Conservation (phyloP, 2,329 filamentous ascomycete genomes). For the Pestalotiopsis sp. region DNA sequence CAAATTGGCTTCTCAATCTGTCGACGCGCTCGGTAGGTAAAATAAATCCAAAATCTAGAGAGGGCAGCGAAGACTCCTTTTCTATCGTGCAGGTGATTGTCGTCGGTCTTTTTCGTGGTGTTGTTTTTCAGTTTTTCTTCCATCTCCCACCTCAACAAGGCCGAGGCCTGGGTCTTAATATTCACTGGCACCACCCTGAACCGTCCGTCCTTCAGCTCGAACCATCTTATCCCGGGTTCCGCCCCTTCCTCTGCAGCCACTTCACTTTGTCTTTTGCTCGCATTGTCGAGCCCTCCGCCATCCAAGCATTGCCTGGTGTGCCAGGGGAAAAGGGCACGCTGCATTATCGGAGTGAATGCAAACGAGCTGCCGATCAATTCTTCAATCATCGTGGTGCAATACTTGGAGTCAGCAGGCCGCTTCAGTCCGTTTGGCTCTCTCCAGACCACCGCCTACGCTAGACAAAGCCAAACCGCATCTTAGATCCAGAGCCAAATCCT, state of each 20-base stretch:
- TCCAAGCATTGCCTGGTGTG: not conserved
- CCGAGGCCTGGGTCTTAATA: not conserved
- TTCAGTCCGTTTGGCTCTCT: not conserved
- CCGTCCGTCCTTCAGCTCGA: not conserved
- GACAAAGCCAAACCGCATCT: not conserved
- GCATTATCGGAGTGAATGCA: not conserved
- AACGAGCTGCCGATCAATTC: not conserved
- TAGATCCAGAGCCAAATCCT: not conserved
- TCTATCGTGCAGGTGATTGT: constrained; percentile 1
- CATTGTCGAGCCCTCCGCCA: not conserved
- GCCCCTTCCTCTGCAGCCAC: not conserved
- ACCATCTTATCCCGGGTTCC: not conserved
- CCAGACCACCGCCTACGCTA: not conserved
- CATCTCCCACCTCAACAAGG: not conserved
- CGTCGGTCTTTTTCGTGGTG: constrained; percentile 3
- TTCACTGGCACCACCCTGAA: not conserved
- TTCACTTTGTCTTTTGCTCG: not conserved
- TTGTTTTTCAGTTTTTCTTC: not conserved
- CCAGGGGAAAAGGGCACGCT: not conserved
- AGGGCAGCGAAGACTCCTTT: not conserved
- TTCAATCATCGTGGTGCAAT: not conserved
- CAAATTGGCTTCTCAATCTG: not conserved
- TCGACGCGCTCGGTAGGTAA: not conserved
- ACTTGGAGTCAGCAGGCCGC: not conserved
- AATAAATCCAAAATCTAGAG: not conserved